Evolutionary conservation across 1,284 basidiomycete species (phyloP).

Genomic region (Tylopilus sp.): DNA sequence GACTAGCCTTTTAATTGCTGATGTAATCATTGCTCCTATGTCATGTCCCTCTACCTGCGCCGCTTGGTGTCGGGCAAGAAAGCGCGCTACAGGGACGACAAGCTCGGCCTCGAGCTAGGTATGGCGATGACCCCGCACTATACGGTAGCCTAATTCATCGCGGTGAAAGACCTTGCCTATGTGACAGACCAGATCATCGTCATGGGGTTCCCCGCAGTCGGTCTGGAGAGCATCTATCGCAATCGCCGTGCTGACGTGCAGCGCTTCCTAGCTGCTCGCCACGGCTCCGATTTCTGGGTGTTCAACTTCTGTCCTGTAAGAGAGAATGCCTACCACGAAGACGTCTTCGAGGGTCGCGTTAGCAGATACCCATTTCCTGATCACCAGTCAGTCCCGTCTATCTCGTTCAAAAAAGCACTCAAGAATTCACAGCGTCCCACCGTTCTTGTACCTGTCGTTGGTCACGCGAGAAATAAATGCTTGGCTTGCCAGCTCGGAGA

Average conservation of each 20-base stretch:
- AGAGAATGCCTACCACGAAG: constrained; percentile 66
- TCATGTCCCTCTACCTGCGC: constrained; percentile 60
- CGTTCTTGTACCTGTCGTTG: constrained; percentile 75
- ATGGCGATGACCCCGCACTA: neutral
- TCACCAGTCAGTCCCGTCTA: constrained; percentile 60
- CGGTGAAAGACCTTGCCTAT: constrained; percentile 67
- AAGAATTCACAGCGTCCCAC: constrained; percentile 58
- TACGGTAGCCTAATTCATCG: neutral
- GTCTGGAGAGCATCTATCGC: constrained; percentile 77
- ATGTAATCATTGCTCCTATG: constrained; percentile 19
- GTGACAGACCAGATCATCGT: constrained; percentile 81
- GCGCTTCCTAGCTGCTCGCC: constrained; percentile 70
- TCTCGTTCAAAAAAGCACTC: neutral
- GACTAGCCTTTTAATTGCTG: constrained; percentile 8
- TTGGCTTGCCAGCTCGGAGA: constrained; percentile 70
- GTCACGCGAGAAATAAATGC: constrained; percentile 72
- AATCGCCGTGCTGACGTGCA: constrained; percentile 78
- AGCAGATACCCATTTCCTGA: constrained; percentile 88
- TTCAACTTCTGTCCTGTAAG: constrained; percentile 85
- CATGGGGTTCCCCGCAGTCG: constrained; percentile 86
- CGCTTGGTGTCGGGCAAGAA: constrained; percentile 73
- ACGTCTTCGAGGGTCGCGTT: constrained; percentile 64
- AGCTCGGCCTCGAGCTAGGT: constrained; percentile 69
- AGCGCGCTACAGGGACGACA: constrained; percentile 70
- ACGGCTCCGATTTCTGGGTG: constrained; percentile 76